Evolutionary conservation across 2,329 filamentous ascomycete genomes (phyloP).

Genomic region (Paecilomyces formosus): DNA sequence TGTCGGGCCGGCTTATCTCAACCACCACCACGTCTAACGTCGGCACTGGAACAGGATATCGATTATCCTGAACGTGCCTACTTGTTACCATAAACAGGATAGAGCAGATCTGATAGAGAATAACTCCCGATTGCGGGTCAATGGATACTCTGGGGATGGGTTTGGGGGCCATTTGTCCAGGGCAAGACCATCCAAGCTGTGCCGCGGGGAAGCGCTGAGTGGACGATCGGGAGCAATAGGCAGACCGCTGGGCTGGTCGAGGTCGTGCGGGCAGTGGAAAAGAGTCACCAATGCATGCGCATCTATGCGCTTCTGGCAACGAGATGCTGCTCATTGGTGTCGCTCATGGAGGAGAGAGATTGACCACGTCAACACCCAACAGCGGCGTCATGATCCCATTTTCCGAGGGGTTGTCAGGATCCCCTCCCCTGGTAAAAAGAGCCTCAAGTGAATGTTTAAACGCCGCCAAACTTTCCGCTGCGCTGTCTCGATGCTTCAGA

Average conservation of each 20-base stretch:
- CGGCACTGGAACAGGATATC: not conserved
- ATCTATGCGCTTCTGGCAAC: not conserved
- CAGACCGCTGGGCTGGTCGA: not conserved
- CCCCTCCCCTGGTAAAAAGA: not conserved
- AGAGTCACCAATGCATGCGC: not conserved
- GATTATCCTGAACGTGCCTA: not conserved
- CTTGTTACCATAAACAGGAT: not conserved
- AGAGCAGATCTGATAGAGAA: not conserved
- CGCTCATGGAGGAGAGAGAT: conserved; percentile 10
- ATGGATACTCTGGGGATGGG: not conserved
- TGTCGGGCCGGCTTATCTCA: not conserved
- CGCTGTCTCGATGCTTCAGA: not conserved
- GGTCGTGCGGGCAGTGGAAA: not conserved
- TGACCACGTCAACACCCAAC: conserved; percentile 21
- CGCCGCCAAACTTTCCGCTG: not conserved
- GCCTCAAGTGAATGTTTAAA: not conserved
- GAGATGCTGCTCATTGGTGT: conserved; percentile 10
- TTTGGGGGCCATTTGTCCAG: not conserved
- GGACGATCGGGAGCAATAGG: not conserved
- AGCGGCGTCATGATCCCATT: conserved; percentile 1
- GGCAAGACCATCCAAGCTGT: not conserved
- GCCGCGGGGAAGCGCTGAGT: not conserved
- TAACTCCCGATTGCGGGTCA: not conserved
- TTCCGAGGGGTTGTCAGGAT: not conserved
- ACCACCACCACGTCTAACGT: not conserved